Conservation (phyloP, 2,329 filamentous ascomycete genomes). For the Penicillium sp. region DNA sequence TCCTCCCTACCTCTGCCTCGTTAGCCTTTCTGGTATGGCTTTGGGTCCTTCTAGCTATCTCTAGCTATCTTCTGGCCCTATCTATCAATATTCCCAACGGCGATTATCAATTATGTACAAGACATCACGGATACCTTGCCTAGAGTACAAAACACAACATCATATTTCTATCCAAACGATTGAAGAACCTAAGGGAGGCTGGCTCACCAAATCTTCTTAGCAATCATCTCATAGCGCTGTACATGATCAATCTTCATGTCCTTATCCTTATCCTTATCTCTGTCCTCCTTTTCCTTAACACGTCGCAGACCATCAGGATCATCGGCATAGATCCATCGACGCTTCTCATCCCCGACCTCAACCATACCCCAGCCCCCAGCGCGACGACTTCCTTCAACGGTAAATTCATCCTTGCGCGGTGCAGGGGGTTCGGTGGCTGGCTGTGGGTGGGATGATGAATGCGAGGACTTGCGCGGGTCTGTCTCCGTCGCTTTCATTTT, state of each 20-base stretch:
- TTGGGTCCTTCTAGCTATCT: no score
- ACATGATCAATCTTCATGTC: slow-evolving; percentile 59
- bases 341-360: slow-evolving; percentile 82
- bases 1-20: no score
- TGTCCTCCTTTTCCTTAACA: slow-evolving; percentile 57
- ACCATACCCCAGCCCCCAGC: slow-evolving; percentile 78
- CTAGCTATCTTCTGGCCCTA: no score
- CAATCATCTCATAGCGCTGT: slow-evolving; percentile 86
- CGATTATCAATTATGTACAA: not conserved
- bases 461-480: slow-evolving; percentile 1
- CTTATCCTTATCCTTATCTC: slow-evolving; percentile 54
- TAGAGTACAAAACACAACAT: not conserved
- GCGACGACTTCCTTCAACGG: slow-evolving; percentile 67
- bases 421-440: slow-evolving; percentile 12
- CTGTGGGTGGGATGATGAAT: slow-evolving; percentile 2
- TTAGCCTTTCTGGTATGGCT: no score
- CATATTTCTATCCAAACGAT: not conserved
- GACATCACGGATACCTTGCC: not conserved
- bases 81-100: not conserved
- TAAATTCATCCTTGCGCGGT: slow-evolving; percentile 41
- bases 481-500: slow-evolving; percentile 68
- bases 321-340: slow-evolving; percentile 80
- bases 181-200: not conserved
- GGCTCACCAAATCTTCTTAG: slow-evolving; percentile 86
- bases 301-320: slow-evolving; percentile 66